These are phyloP conservation scores for Boletellus ananiceps DNA, from an alignment of 768 basidiomycete species.

Conservation along the genomic window DNA sequence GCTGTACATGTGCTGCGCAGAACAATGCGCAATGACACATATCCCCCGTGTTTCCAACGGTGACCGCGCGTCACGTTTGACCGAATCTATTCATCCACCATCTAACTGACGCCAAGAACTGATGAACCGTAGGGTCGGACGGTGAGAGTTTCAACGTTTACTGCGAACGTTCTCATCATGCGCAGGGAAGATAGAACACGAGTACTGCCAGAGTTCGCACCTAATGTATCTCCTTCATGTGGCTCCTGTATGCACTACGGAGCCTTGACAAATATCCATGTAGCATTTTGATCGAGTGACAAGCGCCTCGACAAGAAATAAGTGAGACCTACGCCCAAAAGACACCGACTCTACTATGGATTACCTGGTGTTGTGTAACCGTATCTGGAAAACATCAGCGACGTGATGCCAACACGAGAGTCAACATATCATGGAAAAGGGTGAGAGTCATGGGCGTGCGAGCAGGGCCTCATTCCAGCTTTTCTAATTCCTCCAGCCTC, in stretches of 20 bases:
- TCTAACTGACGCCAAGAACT: neutral
- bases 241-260: neutral
- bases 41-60: neutral
- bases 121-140: neutral
- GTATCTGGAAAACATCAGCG: constrained; percentile 8
- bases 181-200: constrained; percentile 3
- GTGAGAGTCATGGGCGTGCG: constrained; percentile 3
- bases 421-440: constrained; percentile 5
- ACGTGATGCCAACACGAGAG: constrained; percentile 6
- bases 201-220: neutral
- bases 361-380: neutral
- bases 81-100: neutral
- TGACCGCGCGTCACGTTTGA: neutral
- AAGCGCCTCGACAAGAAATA: neutral
- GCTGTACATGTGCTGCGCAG: neutral
- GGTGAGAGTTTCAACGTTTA: neutral
- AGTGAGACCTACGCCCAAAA: neutral
- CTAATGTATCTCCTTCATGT: neutral
- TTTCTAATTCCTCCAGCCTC: constrained; percentile 88
- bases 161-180: neutral
- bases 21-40: neutral
- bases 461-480: constrained; percentile 60
- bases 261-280: too few species aligned
- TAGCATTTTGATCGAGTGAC: neutral
- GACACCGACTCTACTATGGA: neutral